Evolutionary conservation across 371 early-diverging fungal species (phyloP).

Genomic region (Actinomortierella ambigua): DNA sequence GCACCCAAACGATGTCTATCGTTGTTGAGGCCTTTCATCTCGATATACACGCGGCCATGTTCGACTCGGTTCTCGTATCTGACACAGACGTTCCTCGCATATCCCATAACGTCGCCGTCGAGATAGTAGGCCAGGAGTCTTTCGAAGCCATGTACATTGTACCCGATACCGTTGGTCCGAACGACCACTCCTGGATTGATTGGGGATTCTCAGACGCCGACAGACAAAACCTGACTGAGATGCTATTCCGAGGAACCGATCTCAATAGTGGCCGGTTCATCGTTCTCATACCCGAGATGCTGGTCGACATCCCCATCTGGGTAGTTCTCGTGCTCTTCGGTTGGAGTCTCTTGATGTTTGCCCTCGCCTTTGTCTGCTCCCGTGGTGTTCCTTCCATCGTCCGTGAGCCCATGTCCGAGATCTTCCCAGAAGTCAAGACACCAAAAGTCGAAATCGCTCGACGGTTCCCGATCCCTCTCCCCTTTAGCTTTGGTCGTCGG

Average conservation of each 20-base stretch:
- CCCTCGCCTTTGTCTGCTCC: background rate
- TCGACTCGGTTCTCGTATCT: too few relatives aligned
- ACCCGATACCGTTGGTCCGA: background rate
- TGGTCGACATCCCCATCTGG: background rate
- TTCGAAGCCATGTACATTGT: background rate
- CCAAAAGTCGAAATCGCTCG: too few relatives aligned
- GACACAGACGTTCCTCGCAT: background rate
- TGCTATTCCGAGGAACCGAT: background rate
- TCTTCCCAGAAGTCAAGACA: background rate
- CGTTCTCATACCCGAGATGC: background rate
- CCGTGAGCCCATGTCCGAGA: slow-evolving; percentile 1
- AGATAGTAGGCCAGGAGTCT: background rate
- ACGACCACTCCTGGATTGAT: background rate
- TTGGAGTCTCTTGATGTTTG: background rate
- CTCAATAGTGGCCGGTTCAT: background rate
- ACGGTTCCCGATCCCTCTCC: too few relatives aligned
- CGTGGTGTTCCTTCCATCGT: background rate
- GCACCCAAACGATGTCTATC: background rate
- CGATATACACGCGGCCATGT: too few relatives aligned
- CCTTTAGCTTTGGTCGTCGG: too few relatives aligned
- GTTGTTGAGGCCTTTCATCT: background rate
- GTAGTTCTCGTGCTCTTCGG: too few relatives aligned
- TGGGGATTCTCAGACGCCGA: background rate
- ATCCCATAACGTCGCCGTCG: background rate
- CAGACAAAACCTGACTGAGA: background rate